Evolutionary conservation across 805 yeast species (phyloP).

Genomic region (Wickerhamiella lipophila): DNA sequence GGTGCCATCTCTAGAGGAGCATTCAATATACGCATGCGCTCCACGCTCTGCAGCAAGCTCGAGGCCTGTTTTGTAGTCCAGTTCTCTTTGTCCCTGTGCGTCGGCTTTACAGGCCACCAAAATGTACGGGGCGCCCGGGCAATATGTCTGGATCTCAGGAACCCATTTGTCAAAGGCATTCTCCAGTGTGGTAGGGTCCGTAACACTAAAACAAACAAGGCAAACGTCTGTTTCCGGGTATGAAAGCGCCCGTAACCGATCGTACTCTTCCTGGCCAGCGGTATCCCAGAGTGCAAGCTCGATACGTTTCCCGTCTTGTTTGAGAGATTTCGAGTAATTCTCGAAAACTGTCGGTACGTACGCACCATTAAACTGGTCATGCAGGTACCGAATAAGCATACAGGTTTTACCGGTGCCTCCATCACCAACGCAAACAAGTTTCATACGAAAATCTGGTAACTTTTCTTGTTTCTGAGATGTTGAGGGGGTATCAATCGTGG

Average conservation of each 20-base stretch:
- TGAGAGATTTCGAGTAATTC: constrained; percentile 84
- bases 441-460: constrained; percentile 33
- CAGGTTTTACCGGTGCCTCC: constrained; percentile 95
- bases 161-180: constrained; percentile 59
- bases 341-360: constrained; percentile 85
- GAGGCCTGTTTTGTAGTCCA: constrained; percentile 34
- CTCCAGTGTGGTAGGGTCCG: constrained; percentile 7
- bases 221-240: constrained; percentile 81
- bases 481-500: constrained; percentile 5
- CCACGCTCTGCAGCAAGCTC: constrained; percentile 23
- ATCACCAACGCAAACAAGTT: constrained; percentile 84
- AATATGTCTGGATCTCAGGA: constrained; percentile 73
- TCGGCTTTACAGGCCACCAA: constrained; percentile 80
- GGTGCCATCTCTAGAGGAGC: constrained; percentile 61
- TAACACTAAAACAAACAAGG: constrained; percentile 61
- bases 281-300: constrained; percentile 89
- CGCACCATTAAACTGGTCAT: constrained; percentile 87
- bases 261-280: constrained; percentile 95
- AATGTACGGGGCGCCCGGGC: constrained; percentile 65
- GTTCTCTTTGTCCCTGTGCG: constrained; percentile 27
- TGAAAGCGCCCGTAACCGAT: constrained; percentile 74
- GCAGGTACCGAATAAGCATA: constrained; percentile 74
- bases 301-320: constrained; percentile 87
- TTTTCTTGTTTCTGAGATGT: neutral
- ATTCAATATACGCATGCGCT: constrained; percentile 42